Evolutionary conservation across 2,329 filamentous ascomycete genomes (phyloP).

Genomic region (Colletotrichum acutatum): DNA sequence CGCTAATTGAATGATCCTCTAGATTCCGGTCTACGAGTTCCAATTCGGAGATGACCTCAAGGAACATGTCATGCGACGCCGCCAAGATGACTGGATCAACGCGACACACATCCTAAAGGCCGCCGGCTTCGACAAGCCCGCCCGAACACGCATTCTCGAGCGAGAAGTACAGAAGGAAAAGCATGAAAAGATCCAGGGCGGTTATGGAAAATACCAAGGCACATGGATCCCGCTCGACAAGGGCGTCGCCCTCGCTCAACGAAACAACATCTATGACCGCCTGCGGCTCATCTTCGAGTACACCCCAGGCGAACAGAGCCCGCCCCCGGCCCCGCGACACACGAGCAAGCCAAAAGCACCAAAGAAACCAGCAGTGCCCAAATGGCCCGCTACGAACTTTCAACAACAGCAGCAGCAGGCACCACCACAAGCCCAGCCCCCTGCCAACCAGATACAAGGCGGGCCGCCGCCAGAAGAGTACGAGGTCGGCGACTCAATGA

Average conservation of each 20-base stretch:
- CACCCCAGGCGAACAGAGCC: constrained; percentile 84
- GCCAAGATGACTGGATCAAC: constrained; percentile 97
- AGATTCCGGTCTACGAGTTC: constrained; percentile 96
- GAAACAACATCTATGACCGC: constrained; percentile 87
- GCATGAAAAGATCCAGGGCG: constrained; percentile 98
- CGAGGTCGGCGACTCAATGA: constrained; percentile 69
- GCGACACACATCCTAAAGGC: constrained; percentile 99
- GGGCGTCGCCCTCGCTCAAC: constrained; percentile 83
- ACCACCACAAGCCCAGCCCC: constrained; percentile 23
- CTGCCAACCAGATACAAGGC: constrained; percentile 40
- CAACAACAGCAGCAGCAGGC: constrained; percentile 16
- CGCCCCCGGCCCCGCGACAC: constrained; percentile 94
- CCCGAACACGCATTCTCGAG: constrained; percentile 93
- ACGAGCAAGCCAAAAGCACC: constrained; percentile 85
- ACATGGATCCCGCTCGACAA: constrained; percentile 94
- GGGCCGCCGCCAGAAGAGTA: constrained; percentile 64
- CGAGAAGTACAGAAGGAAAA: constrained; percentile 95
- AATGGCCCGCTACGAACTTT: constrained; percentile 60
- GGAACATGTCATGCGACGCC: constrained; percentile 94
- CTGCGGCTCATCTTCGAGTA: constrained; percentile 91
- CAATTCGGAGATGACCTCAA: constrained; percentile 83
- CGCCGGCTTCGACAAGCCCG: constrained; percentile 96
- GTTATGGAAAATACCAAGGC: constrained; percentile 98
- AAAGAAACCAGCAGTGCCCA: constrained; percentile 73
- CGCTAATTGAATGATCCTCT: constrained; percentile 23